Base-by-base conservation (phyloP, 2,329 filamentous ascomycete species). In the Raffaelea ambrosiae region DNA sequence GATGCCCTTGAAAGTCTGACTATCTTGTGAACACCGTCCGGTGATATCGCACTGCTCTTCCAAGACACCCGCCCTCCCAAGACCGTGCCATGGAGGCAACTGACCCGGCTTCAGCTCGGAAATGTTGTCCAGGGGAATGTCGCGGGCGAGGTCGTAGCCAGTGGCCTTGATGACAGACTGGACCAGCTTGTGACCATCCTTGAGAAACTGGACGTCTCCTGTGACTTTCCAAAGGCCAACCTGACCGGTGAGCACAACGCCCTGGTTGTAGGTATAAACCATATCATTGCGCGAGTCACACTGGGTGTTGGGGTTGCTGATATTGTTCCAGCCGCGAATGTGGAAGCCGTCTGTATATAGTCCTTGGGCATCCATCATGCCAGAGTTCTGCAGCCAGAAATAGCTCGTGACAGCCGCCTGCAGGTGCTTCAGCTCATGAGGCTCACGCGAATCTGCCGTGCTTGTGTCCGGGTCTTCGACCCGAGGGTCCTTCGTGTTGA, bases 191-290 rank as follows among this genome's bases (percentile, higher is more conserved):
- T 96, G 88, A 0, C 88, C 91, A 49, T 95, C 88, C 19, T 76
- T 65, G 1, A 96, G 72, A 60, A 89, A 96, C 1, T 68, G 72
- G 2, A 70, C 63, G n/a, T 81, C 76, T 13, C 84, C 85, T 0
- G 87, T 95, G 14, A 81, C 81, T 52, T 86, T 76, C 79, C 86
- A 96, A 0, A 96, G 73, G 1, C 83, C 86, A 31, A 87, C 79
- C 48, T 88, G 78, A 13, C 88, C 90, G 4, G 86, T 89, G 20
- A 96, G 76, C 1, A 97, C 59, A 4, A 96, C 88, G 20, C 90
- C 91, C 64, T 97, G 91, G 66, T 97, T 97, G 69, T 97, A 96
- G 0, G 89, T 94, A 65, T 90, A 95, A 9, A 95, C 84, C 82
- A 89, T 91, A 56, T 90, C 81, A 63, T 95, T 87, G 43, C 89